phyloP scores from a whole-genome alignment of 106 monocot species.

The Acanthochlamys bracteata region DNA sequence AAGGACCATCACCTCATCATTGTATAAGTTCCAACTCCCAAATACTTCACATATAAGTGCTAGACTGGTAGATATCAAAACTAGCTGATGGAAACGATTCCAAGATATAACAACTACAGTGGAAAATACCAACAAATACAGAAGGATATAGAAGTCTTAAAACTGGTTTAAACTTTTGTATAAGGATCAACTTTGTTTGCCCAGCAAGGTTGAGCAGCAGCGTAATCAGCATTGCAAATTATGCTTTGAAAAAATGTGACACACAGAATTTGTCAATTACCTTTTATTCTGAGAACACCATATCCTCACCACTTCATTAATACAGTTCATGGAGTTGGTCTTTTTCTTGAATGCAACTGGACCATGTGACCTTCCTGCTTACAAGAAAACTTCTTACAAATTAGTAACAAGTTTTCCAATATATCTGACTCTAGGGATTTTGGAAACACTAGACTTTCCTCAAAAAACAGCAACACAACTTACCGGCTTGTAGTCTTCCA shows the following conservation, averaged over 20 bases:
- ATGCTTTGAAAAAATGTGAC: not conserved
- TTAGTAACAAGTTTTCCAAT: not conserved
- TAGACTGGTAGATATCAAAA: too few relatives aligned
- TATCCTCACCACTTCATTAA: constrained; percentile 9
- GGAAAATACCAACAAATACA: not conserved
- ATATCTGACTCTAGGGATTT: too few relatives aligned
- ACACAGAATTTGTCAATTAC: not conserved
- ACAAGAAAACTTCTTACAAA: not conserved
- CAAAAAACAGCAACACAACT: not conserved
- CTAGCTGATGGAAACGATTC: too few relatives aligned
- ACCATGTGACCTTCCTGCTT: constrained; percentile 12
- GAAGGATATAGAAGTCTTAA: not conserved
- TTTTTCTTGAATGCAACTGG: constrained; percentile 9
- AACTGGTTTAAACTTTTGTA: not conserved
- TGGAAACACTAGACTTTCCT: not conserved
- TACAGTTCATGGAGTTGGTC: constrained; percentile 13
- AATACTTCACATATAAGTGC: not conserved
- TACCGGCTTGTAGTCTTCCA: constrained; percentile 11
- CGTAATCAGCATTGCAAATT: not conserved
- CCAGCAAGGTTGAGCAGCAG: not conserved
- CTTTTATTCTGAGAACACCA: constrained; percentile 13
- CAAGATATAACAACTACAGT: not conserved
- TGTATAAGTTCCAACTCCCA: not conserved
- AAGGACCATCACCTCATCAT: not conserved
- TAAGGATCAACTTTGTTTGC: not conserved